A percentile compares a stretch with the other conserved stretches of the same genome.
These are phyloP conservation scores for Mycena belliarum DNA, from an alignment of 768 basidiomycete genomes.

Conservation along the genomic window DNA sequence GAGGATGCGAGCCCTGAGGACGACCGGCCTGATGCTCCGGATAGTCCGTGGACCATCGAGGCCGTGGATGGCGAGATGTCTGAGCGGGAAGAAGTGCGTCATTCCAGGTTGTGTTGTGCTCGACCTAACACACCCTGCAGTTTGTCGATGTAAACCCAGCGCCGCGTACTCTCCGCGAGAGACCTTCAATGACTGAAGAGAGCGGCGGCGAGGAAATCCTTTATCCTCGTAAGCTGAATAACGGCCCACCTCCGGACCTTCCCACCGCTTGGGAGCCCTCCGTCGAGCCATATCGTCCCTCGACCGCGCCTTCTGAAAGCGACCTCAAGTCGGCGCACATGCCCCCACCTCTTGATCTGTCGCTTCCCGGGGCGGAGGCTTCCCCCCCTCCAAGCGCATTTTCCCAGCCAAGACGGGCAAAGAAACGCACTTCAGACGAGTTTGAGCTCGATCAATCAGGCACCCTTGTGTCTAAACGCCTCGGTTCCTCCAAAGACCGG, in stretches of 20 bases:
- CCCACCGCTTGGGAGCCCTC: conserved; percentile 31
- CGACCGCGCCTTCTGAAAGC: conserved; percentile 26
- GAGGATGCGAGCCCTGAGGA: conserved; percentile 43
- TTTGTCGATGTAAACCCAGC: conserved; percentile 43
- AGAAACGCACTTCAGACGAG: conserved; percentile 80
- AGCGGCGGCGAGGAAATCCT: conserved; percentile 90
- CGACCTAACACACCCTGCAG: conserved; percentile 30
- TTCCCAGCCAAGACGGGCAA: conserved; percentile 52
- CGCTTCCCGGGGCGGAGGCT: conserved; percentile 32
- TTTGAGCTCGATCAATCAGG: conserved; percentile 79
- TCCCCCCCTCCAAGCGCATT: conserved; percentile 67
- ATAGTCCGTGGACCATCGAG: conserved; percentile 89
- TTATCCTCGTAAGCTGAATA: conserved; percentile 65
- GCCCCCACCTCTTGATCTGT: conserved; percentile 31
- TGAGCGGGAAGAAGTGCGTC: conserved; percentile 65
- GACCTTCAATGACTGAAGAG: conserved; percentile 74
- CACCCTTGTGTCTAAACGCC: conserved; percentile 53
- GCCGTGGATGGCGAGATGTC: conserved; percentile 80
- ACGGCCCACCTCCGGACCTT: conserved; percentile 31
- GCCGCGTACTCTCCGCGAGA: conserved; percentile 53
- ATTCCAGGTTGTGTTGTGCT: conserved; percentile 7
- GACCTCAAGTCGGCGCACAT: conserved; percentile 27
- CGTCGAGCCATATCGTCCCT: conserved; percentile 28
- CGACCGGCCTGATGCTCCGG: conserved; percentile 57
- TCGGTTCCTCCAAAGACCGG: conserved; percentile 40